Percentiles rank a stretch among this genome's conserved stretches.
Conservation (phyloP, 2,329 filamentous ascomycete species). For the Aureobasidium lini region DNA sequence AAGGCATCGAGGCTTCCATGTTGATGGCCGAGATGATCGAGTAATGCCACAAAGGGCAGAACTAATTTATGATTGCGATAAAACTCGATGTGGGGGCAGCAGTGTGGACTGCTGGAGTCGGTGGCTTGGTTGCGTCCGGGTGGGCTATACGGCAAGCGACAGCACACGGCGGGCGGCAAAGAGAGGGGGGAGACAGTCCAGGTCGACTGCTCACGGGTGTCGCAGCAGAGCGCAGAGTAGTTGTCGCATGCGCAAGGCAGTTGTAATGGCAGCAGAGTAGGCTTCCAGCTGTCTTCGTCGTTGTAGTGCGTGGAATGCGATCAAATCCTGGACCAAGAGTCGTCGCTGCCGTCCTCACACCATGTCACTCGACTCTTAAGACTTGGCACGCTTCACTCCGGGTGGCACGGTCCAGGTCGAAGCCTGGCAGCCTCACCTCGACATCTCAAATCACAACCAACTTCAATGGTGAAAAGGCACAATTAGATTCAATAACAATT, state of each 20-base stretch:
- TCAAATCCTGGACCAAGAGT: neutral
- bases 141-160: conserved; percentile 3
- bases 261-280: neutral
- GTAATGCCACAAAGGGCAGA: neutral
- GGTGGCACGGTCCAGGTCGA: neutral
- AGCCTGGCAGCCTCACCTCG: neutral
- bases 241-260: conserved; percentile 5
- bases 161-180: neutral
- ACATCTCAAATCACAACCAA: neutral
- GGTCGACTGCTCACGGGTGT: conserved; percentile 9
- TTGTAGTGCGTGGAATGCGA: conserved; percentile 3
- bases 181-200: neutral
- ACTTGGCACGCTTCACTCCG: neutral
- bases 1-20: neutral
- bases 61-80: neutral
- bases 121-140: neutral
- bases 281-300: neutral
- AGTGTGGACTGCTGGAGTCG: neutral
- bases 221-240: neutral
- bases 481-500: too few relatives aligned
- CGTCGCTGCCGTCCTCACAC: conserved; percentile 4
- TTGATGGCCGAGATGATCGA: neutral
- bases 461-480: too few relatives aligned
- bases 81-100: neutral
- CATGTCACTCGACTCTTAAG: neutral